These are phyloP conservation scores for Prunus fruticosa DNA, from an alignment of 306 rosid genomes.

Conservation along the genomic window DNA sequence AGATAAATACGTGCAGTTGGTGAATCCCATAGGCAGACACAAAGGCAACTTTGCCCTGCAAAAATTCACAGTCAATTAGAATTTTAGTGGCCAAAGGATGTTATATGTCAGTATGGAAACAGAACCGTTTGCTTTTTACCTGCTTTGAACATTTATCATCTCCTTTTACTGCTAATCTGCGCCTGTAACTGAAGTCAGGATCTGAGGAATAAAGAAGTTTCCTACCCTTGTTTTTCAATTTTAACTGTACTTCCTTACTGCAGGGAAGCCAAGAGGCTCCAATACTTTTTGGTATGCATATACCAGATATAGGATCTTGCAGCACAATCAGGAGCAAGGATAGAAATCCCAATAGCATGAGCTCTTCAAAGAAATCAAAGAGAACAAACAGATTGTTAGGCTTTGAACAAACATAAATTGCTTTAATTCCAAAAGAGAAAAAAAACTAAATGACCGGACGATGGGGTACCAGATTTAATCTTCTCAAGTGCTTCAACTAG, in stretches of 20 bases:
- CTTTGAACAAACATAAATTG: background rate
- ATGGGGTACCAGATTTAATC: conserved; percentile 54
- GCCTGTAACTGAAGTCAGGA: conserved; percentile 25
- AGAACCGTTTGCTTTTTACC: conserved; percentile 9
- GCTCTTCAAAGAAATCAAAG: conserved; percentile 43
- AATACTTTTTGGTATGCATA: conserved; percentile 40
- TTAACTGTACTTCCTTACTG: background rate
- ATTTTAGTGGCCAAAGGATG: background rate
- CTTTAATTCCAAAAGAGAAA: background rate
- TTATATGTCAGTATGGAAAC: too few relatives aligned
- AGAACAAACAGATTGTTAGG: conserved; percentile 8
- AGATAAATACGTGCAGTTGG: conserved; percentile 86
- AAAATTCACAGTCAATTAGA: background rate
- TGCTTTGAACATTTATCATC: conserved; percentile 32
- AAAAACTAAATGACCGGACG: background rate
- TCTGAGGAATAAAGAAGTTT: conserved; percentile 29
- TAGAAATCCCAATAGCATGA: conserved; percentile 74
- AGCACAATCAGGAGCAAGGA: conserved; percentile 50
- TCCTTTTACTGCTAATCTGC: conserved; percentile 36
- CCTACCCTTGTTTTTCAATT: background rate
- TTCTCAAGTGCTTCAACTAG: conserved; percentile 73
- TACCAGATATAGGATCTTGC: conserved; percentile 30
- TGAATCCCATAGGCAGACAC: conserved; percentile 88
- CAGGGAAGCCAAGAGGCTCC: conserved; percentile 71
- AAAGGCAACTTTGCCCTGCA: conserved; percentile 64